Evolutionary conservation across 805 yeast genomes (phyloP), one percentile per base, ranked within the genome.

Genomic region (Candida gorgasii): DNA sequence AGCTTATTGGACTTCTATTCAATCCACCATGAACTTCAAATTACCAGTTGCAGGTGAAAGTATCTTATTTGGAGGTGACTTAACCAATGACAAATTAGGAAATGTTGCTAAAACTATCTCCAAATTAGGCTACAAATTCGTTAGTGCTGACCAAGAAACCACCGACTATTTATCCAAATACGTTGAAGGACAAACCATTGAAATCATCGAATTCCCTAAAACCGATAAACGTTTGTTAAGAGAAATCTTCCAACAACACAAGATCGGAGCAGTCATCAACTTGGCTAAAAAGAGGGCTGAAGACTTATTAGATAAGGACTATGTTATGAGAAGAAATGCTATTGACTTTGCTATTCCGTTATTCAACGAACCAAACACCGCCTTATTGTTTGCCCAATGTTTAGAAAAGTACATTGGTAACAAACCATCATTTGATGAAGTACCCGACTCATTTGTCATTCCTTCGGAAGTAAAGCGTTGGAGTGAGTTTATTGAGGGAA

Each of bases 281-380:
- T 78, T 93, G 58, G 97, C 99, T 42, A 76, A 76, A 54, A 85
- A 87, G 32, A 81, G 97, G 63, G 99, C 98, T 33, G 95, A 87
- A 57, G 71, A 78, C 50, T 75, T 88, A 50, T 66, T 79, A 50
- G 97, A 93, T 60, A 84, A 86, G 66, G 97, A 93, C 69, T 93
- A 93, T 66, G 84, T 92, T 45, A 93, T 93, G 99, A 85, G 99
- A 76, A 85, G 99, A 75, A 93, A 93, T 65, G 98, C 99, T 36
- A 95, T 93, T 70, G 99, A 93, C 66, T 93, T 93, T 63, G 98
- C 87, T 47, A 84, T 92, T 58, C 97, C 99, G 32, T 75, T 93
- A 61, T 92, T 93, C 75, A 93, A 92, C 62, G 99, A 93, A 73
- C 97, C 98, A 51, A 82, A 89, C 62, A 95, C 99, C 16, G 85